Evolutionary conservation across 1,284 basidiomycete genomes (phyloP).

Genomic region (Mycosarcoma mackinlayi): DNA sequence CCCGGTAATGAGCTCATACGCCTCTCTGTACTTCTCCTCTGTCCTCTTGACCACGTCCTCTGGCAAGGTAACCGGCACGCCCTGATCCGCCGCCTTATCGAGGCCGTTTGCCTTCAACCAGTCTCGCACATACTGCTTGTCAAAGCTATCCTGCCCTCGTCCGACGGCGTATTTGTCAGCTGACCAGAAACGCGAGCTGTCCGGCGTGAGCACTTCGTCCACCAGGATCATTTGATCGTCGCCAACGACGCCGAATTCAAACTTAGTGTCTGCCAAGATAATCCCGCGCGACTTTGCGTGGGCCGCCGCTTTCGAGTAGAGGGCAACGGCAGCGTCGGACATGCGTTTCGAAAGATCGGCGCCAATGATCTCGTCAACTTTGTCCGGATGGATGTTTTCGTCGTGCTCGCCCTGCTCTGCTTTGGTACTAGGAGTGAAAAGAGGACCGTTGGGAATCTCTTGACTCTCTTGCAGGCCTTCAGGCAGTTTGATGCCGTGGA

Average conservation of each 20-base stretch:
- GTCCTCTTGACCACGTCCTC: conserved; percentile 62
- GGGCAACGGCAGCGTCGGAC: conserved; percentile 74
- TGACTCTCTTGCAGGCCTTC: conserved; percentile 85
- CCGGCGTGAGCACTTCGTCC: conserved; percentile 95
- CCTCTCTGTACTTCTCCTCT: conserved; percentile 63
- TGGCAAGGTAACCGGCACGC: conserved; percentile 57
- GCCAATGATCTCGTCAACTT: conserved; percentile 68
- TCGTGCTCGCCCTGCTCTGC: conserved; percentile 94
- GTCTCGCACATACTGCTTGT: conserved; percentile 96
- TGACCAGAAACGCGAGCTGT: conserved; percentile 97
- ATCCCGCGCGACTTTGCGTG: conserved; percentile 83
- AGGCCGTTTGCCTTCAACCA: conserved; percentile 72
- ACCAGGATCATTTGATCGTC: conserved; percentile 79
- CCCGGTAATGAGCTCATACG: conserved; percentile 62
- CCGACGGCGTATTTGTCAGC: conserved; percentile 80
- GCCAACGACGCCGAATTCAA: conserved; percentile 80
- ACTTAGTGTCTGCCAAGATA: conserved; percentile 95
- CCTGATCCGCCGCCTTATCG: conserved; percentile 59
- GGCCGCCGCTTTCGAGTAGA: conserved; percentile 82
- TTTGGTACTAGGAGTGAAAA: conserved; percentile 98
- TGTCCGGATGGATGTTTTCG: conserved; percentile 94
- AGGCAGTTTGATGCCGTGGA: conserved; percentile 85
- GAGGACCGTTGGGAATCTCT: conserved; percentile 72
- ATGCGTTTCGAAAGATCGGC: conserved; percentile 75
- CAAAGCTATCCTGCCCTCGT: conserved; percentile 85